These are phyloP conservation scores for Didymella pomorum DNA, from an alignment of 2,329 filamentous ascomycete species.

Conservation along the genomic window DNA sequence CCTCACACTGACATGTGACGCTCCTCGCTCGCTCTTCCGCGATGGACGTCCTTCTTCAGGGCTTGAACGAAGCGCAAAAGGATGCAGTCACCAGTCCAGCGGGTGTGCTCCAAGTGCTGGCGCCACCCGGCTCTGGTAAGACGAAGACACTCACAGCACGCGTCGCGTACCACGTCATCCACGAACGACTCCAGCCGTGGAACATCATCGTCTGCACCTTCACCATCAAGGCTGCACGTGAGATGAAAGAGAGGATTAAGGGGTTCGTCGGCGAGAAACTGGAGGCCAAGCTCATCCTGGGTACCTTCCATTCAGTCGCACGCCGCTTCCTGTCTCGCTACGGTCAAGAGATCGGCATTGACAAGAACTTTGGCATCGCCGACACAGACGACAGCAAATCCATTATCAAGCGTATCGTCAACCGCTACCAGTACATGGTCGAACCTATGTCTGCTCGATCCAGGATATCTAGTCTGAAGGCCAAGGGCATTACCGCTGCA, in stretches of 20 bases:
- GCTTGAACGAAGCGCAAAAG: conserved; percentile 70
- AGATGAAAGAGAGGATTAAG: conserved; percentile 91
- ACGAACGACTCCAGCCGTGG: conserved; percentile 75
- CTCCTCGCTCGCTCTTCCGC: conserved; percentile 16
- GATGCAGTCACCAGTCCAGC: conserved; percentile 70
- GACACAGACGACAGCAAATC: conserved; percentile 81
- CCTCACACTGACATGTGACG: conserved; percentile 21
- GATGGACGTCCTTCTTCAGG: conserved; percentile 66
- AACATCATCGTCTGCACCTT: conserved; percentile 97
- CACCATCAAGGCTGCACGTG: conserved; percentile 90
- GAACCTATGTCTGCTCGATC: conserved; percentile 75
- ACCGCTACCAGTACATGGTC: conserved; percentile 71
- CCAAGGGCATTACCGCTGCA: conserved; percentile 60
- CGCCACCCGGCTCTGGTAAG: conserved; percentile 78
- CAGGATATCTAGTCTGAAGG: conserved; percentile 74
- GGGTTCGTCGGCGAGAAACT: conserved; percentile 79
- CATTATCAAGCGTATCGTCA: conserved; percentile 83
- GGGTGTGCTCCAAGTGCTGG: conserved; percentile 67
- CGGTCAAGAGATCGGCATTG: conserved; percentile 81
- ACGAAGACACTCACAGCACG: conserved; percentile 94
- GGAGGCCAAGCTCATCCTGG: conserved; percentile 80
- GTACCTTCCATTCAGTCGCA: conserved; percentile 94
- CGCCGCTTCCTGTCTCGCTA: conserved; percentile 84
- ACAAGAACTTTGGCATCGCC: conserved; percentile 87
- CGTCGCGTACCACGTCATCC: conserved; percentile 84